Base-by-base conservation (phyloP, 2,329 filamentous ascomycete genomes). In the Aspergillus sp. region DNA sequence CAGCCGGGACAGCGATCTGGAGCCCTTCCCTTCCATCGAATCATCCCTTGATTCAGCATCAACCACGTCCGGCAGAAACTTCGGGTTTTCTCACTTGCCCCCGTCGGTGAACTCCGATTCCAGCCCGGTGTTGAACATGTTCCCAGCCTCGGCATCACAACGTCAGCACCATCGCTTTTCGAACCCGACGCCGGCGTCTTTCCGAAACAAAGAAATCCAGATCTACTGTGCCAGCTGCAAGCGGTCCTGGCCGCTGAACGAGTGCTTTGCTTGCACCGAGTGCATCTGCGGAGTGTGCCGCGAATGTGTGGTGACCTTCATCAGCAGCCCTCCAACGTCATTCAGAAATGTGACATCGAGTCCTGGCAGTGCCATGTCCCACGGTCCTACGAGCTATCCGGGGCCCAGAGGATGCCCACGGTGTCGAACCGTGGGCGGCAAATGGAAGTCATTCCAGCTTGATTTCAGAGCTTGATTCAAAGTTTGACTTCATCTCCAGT, bases 261-360 rank as follows among this genome's bases (percentile, higher is more conserved):
- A 53, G 36, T 95, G 91, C 36, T 97, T 92, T 71, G 94, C 94
- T 22, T 98, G 94, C 75, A 96, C 93, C 1, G 93, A 97, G 75
- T 98, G 95, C 75, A 96, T 98, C 64, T 96, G 92, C 73, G 94
- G 93, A 16, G 84, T 98, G 53, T 98, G 95, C 75, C 87, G 89
- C 64, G 87, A 92, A 60, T 98, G 94, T 70, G 92, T 97, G 59
- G 70, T 72, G 56, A 72, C 77, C 71, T 78, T 80, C 65, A 75
- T 79, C 54, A 71, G 73, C 62, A 77, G 77, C 60, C 76, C 78
- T 20, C 72, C 77, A 0, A 67, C 73, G 16, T 72, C 74, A 1
- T 76, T 77, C 56, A 63, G 74, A 18, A 78, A 73, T 53, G 69
- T 71, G 50, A 72, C 69, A 0, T 73, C 69, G 50, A 74, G 72